phyloP scores from a whole-genome alignment of 83 land plant species.

The Thuja plicata region DNA sequence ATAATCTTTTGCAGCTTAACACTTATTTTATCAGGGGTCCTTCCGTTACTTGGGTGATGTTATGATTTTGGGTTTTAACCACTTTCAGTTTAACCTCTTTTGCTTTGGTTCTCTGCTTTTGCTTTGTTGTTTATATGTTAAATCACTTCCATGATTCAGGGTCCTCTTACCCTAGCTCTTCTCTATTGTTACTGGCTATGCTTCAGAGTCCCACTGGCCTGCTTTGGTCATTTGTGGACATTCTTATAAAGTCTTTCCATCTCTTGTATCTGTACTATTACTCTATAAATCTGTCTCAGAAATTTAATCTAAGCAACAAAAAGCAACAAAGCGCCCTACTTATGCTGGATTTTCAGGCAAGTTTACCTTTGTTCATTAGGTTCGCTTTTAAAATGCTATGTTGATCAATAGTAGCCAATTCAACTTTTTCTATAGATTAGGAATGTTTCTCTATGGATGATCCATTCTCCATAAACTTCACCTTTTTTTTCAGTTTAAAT shows the following conservation, averaged over 20 bases:
- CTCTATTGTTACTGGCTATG: background rate
- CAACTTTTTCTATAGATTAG: background rate
- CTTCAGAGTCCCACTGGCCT: background rate
- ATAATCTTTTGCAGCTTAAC: background rate
- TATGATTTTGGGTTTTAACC: background rate
- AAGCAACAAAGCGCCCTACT: background rate
- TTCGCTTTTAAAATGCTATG: background rate
- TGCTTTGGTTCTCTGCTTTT: background rate
- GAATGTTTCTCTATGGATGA: background rate
- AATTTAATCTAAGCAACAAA: background rate
- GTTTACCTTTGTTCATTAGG: too few species aligned
- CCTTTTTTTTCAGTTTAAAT: background rate
- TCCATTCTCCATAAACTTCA: background rate
- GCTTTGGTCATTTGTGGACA: background rate
- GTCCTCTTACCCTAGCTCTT: background rate
- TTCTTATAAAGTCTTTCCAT: background rate
- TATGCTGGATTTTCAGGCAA: background rate
- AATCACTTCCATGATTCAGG: background rate
- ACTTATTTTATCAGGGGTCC: background rate
- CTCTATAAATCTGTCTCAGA: background rate
- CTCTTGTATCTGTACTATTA: background rate
- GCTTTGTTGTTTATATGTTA: background rate
- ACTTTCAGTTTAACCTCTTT: background rate
- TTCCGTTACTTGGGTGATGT: background rate
- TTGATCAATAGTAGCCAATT: background rate